Conservation (phyloP, 352 stramenopile species). For the Phytophthora quininea region DNA sequence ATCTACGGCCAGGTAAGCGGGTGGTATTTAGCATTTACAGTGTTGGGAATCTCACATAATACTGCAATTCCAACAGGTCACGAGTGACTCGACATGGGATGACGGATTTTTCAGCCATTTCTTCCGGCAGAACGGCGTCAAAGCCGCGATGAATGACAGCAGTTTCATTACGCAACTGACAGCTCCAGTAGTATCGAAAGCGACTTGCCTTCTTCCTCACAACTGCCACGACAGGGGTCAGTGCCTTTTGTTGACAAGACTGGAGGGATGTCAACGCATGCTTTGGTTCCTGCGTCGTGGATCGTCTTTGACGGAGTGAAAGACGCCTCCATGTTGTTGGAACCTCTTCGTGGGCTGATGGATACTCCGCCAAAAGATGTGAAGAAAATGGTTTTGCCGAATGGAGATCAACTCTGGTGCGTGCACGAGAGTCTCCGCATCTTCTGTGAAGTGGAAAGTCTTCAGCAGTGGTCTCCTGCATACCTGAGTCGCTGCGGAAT, state of each 20-base stretch:
- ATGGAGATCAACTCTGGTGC: slow-evolving; percentile 61
- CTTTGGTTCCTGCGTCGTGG: slow-evolving; percentile 46
- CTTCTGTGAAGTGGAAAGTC: slow-evolving; percentile 61
- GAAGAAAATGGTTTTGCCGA: slow-evolving; percentile 47
- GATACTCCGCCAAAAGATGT: slow-evolving; percentile 7
- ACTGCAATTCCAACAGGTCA: slow-evolving; percentile 32
- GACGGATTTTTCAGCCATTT: slow-evolving; percentile 68
- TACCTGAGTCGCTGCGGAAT: slow-evolving; percentile 59
- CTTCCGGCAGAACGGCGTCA: slow-evolving; percentile 53
- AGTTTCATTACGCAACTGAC: slow-evolving; percentile 10
- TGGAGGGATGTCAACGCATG: slow-evolving; percentile 7
- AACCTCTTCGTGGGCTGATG: slow-evolving; percentile 46
- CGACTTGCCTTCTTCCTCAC: slow-evolving; percentile 1
- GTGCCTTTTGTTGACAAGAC: background rate
- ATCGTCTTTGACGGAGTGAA: slow-evolving; percentile 64
- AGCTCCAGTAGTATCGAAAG: slow-evolving; percentile 10
- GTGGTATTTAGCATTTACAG: background rate
- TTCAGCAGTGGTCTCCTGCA: slow-evolving; percentile 61
- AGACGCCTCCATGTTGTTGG: slow-evolving; percentile 38
- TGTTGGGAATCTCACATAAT: background rate
- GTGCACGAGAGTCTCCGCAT: slow-evolving; percentile 43
- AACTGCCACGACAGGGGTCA: slow-evolving; percentile 12
- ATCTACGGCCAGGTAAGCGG: slow-evolving; percentile 58
- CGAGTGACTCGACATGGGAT: slow-evolving; percentile 48
- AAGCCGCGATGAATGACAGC: slow-evolving; percentile 17